A percentile compares a stretch with the other conserved stretches of the same genome.
Conservation (phyloP, 2,329 filamentous ascomycete species). For the Venturiaceae sp. region DNA sequence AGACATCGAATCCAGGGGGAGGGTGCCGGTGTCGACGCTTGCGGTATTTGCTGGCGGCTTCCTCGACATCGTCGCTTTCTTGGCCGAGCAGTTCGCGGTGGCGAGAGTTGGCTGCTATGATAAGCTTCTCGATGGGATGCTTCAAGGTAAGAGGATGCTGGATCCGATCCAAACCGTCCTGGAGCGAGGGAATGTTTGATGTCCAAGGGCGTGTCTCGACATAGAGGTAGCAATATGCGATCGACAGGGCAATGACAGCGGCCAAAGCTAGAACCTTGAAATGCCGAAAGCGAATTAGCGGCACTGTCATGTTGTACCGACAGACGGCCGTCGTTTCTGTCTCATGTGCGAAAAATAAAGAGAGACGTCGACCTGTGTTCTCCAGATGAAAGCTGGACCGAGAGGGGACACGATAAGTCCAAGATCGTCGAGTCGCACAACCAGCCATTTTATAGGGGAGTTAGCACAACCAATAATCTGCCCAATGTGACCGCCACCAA, state of each 20-base stretch:
- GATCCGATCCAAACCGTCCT: too few relatives aligned
- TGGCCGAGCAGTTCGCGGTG: background rate
- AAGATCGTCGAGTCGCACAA: too few relatives aligned
- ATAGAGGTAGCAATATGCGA: background rate
- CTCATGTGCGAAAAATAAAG: background rate
- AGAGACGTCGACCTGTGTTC: too few relatives aligned
- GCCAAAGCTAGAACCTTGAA: background rate
- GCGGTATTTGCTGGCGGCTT: constrained; percentile 34
- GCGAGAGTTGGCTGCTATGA: background rate
- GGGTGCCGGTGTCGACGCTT: constrained; percentile 37
- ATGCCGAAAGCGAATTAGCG: background rate
- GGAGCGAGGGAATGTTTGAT: too few relatives aligned
- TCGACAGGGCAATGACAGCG: background rate
- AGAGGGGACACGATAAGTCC: too few relatives aligned
- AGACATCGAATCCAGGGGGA: constrained; percentile 38
- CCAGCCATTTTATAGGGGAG: too few relatives aligned
- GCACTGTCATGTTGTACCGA: background rate
- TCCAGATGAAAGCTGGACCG: too few relatives aligned
- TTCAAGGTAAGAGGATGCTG: too few relatives aligned
- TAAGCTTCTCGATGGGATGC: background rate
- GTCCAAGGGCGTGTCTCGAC: too few relatives aligned
- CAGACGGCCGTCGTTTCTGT: background rate
- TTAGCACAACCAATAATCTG: background rate
- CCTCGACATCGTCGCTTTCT: constrained; percentile 14
- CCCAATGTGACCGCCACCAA: background rate